A percentile compares a stretch with the other conserved stretches of the same genome.
These are phyloP conservation scores for Kluyveromyces sp. DNA, from an alignment of 1,139 yeast genomes.

Conservation along the genomic window DNA sequence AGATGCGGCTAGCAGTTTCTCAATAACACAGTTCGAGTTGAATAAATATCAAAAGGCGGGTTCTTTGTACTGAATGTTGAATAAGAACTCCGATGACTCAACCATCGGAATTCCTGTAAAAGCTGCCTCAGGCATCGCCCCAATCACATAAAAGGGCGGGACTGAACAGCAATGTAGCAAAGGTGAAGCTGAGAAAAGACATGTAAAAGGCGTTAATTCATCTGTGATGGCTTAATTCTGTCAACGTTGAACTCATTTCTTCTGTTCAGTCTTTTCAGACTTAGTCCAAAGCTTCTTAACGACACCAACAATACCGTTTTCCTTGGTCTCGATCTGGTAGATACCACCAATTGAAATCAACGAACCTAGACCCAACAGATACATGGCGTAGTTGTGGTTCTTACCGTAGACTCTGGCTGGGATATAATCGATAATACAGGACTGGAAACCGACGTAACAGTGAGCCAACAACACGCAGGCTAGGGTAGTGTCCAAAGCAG, in stretches of 20 bases:
- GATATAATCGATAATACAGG: constrained; percentile 75
- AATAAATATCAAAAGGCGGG: neutral
- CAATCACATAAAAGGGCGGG: neutral
- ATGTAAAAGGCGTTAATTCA: too few species aligned
- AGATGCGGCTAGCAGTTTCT: neutral
- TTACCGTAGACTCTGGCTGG: constrained; percentile 67
- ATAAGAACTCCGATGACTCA: neutral
- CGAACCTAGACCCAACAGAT: constrained; percentile 57
- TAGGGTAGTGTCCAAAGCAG: constrained; percentile 50
- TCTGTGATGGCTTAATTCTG: neutral
- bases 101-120: neutral
- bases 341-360: constrained; percentile 59
- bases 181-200: too few species aligned
- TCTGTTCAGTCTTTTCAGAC: constrained; percentile 14
- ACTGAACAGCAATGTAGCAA: neutral
- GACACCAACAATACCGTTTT: constrained; percentile 51
- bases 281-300: constrained; percentile 38
- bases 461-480: constrained; percentile 54
- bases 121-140: neutral
- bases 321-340: constrained; percentile 62
- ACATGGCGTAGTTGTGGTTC: constrained; percentile 56
- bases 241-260: constrained; percentile 3
- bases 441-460: constrained; percentile 63
- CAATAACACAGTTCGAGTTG: neutral
- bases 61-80: neutral